A percentile compares a stretch with the other conserved stretches of the same genome.
phyloP scores from a whole-genome alignment of 2,329 filamentous ascomycete species.

The Daldinia eschscholtzii region DNA sequence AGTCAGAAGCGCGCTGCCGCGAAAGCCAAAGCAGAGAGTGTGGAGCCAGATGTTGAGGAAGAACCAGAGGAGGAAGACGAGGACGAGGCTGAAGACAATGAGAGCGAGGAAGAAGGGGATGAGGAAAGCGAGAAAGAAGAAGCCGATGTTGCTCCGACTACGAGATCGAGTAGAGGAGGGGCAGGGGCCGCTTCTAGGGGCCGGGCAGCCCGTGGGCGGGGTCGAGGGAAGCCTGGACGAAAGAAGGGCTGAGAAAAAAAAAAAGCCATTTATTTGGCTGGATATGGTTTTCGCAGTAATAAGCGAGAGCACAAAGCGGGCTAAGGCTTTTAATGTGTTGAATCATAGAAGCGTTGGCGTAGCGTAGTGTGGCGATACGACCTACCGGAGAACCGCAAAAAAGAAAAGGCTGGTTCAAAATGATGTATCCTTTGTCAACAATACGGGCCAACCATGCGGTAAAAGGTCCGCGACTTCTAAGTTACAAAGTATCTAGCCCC shows the following conservation, averaged over 20 bases:
- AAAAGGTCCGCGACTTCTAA: background rate
- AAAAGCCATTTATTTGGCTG: background rate
- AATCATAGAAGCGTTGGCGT: background rate
- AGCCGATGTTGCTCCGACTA: conserved; percentile 38
- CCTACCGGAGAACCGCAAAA: background rate
- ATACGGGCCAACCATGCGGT: background rate
- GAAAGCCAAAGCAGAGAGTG: conserved; percentile 56
- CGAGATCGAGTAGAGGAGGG: conserved; percentile 40
- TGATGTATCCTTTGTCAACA: background rate
- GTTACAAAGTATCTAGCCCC: background rate
- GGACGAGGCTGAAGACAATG: conserved; percentile 34
- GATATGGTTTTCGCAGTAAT: background rate
- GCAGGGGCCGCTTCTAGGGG: conserved; percentile 31
- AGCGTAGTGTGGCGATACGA: background rate
- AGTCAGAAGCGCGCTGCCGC: conserved; percentile 60
- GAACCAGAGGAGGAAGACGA: conserved; percentile 41
- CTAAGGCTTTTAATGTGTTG: background rate
- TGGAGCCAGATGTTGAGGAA: conserved; percentile 46
- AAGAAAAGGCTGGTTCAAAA: background rate
- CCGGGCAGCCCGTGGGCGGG: conserved; percentile 46
- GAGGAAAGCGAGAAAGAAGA: conserved; percentile 45
- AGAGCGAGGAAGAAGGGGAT: conserved; percentile 36
- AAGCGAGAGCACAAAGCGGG: background rate
- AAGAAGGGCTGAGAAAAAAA: conserved; percentile 42
- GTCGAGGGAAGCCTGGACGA: conserved; percentile 45